Percentiles rank a stretch among this genome's conserved stretches.
phyloP scores from a whole-genome alignment of 192 early-diverging fungal species.

The Backusella tuberculispora region DNA sequence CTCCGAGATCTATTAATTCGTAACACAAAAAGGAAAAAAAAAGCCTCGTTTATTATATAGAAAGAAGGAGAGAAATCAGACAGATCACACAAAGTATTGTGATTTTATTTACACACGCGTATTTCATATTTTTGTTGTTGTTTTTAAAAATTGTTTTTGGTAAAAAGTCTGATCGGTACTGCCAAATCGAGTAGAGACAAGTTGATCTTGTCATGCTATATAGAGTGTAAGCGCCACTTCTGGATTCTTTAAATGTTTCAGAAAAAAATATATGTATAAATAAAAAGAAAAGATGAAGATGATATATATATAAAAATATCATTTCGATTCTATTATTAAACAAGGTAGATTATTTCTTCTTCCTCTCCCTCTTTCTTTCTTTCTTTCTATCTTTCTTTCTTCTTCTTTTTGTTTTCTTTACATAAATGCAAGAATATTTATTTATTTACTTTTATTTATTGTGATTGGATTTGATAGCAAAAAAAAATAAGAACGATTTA shows the following conservation, averaged over 20 bases:
- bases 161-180: background rate
- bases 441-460: too few relatives aligned
- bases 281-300: too few relatives aligned
- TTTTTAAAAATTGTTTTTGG: background rate
- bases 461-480: background rate
- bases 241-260: background rate
- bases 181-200: background rate
- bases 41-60: too few relatives aligned
- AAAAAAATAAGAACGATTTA: constrained; percentile 13
- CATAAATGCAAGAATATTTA: background rate
- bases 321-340: too few relatives aligned
- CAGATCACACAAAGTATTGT: background rate
- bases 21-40: background rate
- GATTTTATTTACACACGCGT: background rate
- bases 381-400: background rate
- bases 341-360: background rate
- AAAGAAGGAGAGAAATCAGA: too few relatives aligned
- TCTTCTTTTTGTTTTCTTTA: background rate
- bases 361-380: background rate
- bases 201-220: background rate
- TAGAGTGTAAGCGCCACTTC: background rate
- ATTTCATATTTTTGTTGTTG: background rate
- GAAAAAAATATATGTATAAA: too few relatives aligned
- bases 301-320: too few relatives aligned
- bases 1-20: background rate